Base-by-base conservation (phyloP, 2,329 filamentous ascomycete genomes). In the Aureobasidium sp. region DNA sequence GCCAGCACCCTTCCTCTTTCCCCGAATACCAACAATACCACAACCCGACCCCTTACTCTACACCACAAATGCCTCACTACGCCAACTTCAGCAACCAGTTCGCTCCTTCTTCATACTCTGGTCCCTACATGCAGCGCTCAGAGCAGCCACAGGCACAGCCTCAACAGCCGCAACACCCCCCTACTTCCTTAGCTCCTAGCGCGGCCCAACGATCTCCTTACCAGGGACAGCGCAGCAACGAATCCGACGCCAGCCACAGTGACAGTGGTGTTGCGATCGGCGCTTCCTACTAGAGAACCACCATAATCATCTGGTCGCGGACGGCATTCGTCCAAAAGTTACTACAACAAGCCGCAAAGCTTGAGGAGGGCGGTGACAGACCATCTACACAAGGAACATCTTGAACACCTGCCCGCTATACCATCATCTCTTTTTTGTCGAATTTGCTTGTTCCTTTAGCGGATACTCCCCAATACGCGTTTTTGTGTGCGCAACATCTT, bases 1-100 rank as follows among this genome's bases (percentile, higher is more conserved):
- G 64, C n/a, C 64, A 66, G 14, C 65, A 67, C n/a, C 59, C 64
- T 7, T 60, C 66, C n/a, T 61, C 65, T 2, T 71, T 70, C 62
- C 62, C 64, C 20, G 66, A 68, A 15, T 73, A 70, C 61, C 65
- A 68, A 41, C 60, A 62, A 36, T 65, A 62, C 60, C 62, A 64
- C 31, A 62, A 63, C 47, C 39, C 60, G 20, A 57, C 48, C 29
- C 48, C 48, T 31, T 65, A 65, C 51, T 68, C 64, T 44, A 63
- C 69, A 25, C 58, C 68, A 12, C 69, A 69, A 14, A 61, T 66
- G 37, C 65, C 68, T 20, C 69, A 69, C 42, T 71, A 70, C 31
- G 59, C 55, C 20, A 52, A 60, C 49, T 51, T 58, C 7, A 25
- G 53, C 20, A 57, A 49, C 41, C 62, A 60, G 55, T 60, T 45